A percentile compares a stretch with the other conserved stretches of the same genome.
These are phyloP conservation scores for Daedalea quercina DNA, from an alignment of 768 basidiomycete genomes.

Conservation along the genomic window DNA sequence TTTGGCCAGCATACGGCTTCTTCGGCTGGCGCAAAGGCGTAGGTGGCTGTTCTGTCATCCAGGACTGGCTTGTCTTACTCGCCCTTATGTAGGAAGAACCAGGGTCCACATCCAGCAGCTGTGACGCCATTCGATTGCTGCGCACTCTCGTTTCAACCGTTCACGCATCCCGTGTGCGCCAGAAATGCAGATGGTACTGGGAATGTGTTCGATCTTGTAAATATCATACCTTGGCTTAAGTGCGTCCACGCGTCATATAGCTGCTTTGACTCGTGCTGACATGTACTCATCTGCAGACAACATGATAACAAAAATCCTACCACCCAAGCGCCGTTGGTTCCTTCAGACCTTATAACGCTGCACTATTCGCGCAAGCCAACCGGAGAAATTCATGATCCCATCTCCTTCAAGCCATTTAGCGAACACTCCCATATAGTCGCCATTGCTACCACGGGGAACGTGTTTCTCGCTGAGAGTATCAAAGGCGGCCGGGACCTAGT, in stretches of 20 bases:
- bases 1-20: constrained; percentile 75
- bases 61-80: background rate
- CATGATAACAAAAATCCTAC: constrained; percentile 78
- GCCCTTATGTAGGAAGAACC: constrained; percentile 45
- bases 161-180: constrained; percentile 82
- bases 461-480: constrained; percentile 87
- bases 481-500: constrained; percentile 85
- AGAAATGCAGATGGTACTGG: constrained; percentile 78
- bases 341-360: constrained; percentile 71
- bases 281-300: constrained; percentile 40
- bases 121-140: constrained; percentile 87
- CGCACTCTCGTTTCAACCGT: constrained; percentile 85
- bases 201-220: constrained; percentile 80
- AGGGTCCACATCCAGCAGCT: constrained; percentile 57
- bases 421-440: constrained; percentile 95
- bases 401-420: constrained; percentile 96
- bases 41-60: constrained; percentile 19
- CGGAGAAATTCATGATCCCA: constrained; percentile 89
- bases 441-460: constrained; percentile 85
- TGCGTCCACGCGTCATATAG: constrained; percentile 27
- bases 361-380: constrained; percentile 80
- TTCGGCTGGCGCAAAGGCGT: constrained; percentile 69
- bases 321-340: constrained; percentile 63
- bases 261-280: background rate
- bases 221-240: constrained; percentile 95